Base-by-base conservation (phyloP, 345 rosid species). In the Capsella bursapastoris region DNA sequence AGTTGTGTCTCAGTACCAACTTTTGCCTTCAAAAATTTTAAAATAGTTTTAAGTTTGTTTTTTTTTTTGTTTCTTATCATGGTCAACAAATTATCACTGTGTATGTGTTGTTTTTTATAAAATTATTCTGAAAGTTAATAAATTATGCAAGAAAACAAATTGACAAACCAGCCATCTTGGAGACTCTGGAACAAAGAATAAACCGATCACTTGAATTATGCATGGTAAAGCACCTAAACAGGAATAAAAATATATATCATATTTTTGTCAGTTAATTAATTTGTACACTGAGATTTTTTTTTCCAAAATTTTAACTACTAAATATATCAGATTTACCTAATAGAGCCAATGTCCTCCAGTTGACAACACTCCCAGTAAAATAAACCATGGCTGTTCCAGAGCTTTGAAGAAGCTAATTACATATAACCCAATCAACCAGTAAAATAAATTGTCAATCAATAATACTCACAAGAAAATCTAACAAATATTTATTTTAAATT, bases 171-270 rank as follows among this genome's bases (percentile, higher is more conserved):
- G 69, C 88, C 90, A 86, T 82, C 87, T 79, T 14, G 90, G 90
- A 25, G 90, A 87, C 66, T 87, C 90, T 0, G 90, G 87, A 62
- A 87, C 76, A 63, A 82, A 82, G 61, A 77, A 82, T 32, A 87
- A 60, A 27, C 84, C 84, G 6, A 79, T 22, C 34, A 57, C 70
- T 57, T 84, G 88, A 38, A 86, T 47, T 22, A 66, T 6, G 29
- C 80, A 70, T 25, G 86, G 84, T 51, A 79, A 45, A 49, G 66
- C 75, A 60, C 84, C 89, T 86, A 59, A 70, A 68, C 29, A 52
- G 34, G 51, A 0, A 13, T 45, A 13, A 2, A 14, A 22, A 22
- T 22, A 18, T 22, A 48, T 11, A 37, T 3, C 9, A 9, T 38
- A 38, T 2, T 8, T 38, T 38, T 38, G 4, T 8, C 41, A 38